Evolutionary conservation across 2,329 filamentous ascomycete genomes (phyloP).

Genomic region (Ceratocystis lukuohia): DNA sequence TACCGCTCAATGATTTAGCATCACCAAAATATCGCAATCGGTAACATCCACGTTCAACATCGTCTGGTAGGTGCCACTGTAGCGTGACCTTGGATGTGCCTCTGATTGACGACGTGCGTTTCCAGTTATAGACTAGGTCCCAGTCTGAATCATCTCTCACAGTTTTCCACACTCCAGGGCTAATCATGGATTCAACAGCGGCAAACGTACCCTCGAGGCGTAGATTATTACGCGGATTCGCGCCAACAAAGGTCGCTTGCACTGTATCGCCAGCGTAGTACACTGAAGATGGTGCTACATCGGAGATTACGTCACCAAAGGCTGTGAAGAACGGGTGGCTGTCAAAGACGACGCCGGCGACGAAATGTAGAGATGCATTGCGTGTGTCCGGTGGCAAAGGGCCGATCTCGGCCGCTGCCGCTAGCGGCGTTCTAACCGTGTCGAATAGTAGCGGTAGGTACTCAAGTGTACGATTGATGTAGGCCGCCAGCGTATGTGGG

Average conservation of each 20-base stretch:
- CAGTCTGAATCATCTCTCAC: constrained; percentile 69
- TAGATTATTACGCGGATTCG: constrained; percentile 82
- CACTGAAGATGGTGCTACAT: constrained; percentile 32
- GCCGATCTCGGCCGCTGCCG: constrained; percentile 30
- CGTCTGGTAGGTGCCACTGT: constrained; percentile 61
- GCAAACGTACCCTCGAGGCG: constrained; percentile 65
- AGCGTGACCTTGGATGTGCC: constrained; percentile 68
- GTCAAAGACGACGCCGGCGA: constrained; percentile 66
- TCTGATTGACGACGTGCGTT: constrained; percentile 51
- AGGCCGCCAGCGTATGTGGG: constrained; percentile 66
- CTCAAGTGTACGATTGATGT: constrained; percentile 76
- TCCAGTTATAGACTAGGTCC: constrained; percentile 71
- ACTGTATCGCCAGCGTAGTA: constrained; percentile 51
- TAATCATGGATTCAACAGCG: constrained; percentile 52
- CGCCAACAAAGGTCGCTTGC: constrained; percentile 61
- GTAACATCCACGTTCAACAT: constrained; percentile 45
- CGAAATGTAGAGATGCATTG: constrained; percentile 63
- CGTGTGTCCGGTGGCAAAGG: constrained; percentile 66
- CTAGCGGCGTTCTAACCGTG: constrained; percentile 24
- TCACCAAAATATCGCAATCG: constrained; percentile 72
- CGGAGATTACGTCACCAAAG: constrained; percentile 55
- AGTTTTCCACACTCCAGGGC: constrained; percentile 40
- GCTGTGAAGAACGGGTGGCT: constrained; percentile 47
- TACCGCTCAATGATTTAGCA: constrained; percentile 50
- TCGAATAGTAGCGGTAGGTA: constrained; percentile 29